Evolutionary conservation across 2,329 filamentous ascomycete species (phyloP), one percentile per base, ranked within the genome.

Genomic region (Hymenoscyphus repandus): DNA sequence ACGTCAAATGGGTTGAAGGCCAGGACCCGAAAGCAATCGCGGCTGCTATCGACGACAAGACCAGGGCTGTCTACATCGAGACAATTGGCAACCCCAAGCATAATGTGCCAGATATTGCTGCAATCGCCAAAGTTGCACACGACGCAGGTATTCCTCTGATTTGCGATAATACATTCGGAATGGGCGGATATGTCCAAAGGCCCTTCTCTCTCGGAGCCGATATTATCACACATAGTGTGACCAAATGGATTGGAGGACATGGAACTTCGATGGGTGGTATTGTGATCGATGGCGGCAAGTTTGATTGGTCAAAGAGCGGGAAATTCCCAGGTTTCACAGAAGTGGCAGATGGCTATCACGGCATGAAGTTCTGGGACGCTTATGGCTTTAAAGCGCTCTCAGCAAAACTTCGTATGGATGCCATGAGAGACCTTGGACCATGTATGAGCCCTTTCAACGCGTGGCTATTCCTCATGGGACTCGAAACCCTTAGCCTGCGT

Each of bases 241-340:
- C 65, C 1, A 69, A 86, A 63, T 86, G 83, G 83, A 85, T 86
- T 50, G 83, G 83, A 46, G 82, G 82, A 20, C 83, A 86, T 62
- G 82, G 83, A 22, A 84, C 82, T 30, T 85, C 81, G 5, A 80
- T 85, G 55, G 82, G 74, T 31, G 82, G 83, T 48, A 72, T 85
- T 12, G 74, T 86, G 7, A 70, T 86, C 47, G 83, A 86, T 66
- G 75, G 77, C 50, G 83, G 83, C 47, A 84, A 82, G 58, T 86
- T 86, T 61, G 79, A 85, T 68, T 86, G 83, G 82, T 80, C 79
- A 37, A 81, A 80, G 63, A 68, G 84, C 57, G 79, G 72, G 18
- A 76, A 82, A n/a, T 87, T 87, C 69, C 84, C 84, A 1, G 81
- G 86, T 60, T 82, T 88, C 69, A 76, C 77, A 51, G 81, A 86